Evolutionary conservation across 1,139 yeast genomes (phyloP).

Genomic region (Scheffersomyces lignicola): DNA sequence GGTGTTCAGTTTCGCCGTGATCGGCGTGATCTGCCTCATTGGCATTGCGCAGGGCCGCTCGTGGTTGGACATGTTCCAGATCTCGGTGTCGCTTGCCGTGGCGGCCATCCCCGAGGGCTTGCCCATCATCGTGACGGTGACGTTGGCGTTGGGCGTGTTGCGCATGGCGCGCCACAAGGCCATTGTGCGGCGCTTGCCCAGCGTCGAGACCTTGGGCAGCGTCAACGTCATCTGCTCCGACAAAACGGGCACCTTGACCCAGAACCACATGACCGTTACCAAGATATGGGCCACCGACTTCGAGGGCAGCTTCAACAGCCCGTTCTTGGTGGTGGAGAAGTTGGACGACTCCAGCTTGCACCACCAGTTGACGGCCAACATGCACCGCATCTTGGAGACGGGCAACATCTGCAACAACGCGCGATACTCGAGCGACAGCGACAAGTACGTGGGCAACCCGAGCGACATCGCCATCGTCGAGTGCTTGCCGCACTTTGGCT

Average conservation of each 20-base stretch:
- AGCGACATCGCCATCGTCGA: slow-evolving; percentile 90
- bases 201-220: slow-evolving; percentile 93
- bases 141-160: slow-evolving; percentile 89
- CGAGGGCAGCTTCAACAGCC: slow-evolving; percentile 50
- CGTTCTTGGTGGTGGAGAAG: slow-evolving; percentile 51
- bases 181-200: slow-evolving; percentile 87
- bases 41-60: slow-evolving; percentile 89
- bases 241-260: slow-evolving; percentile 93
- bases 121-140: slow-evolving; percentile 95
- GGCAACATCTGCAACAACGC: slow-evolving; percentile 87
- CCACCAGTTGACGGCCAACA: slow-evolving; percentile 51
- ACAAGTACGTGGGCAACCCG: slow-evolving; percentile 83
- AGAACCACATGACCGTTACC: slow-evolving; percentile 91
- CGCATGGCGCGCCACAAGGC: slow-evolving; percentile 95
- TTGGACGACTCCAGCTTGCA: slow-evolving; percentile 39
- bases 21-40: slow-evolving; percentile 81
- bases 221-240: slow-evolving; percentile 95
- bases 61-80: slow-evolving; percentile 97
- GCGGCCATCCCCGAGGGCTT: slow-evolving; percentile 98
- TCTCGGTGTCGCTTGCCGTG: slow-evolving; percentile 92
- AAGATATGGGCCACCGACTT: slow-evolving; percentile 81
- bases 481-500: slow-evolving; percentile 65
- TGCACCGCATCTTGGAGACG: slow-evolving; percentile 55
- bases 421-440: slow-evolving; percentile 65
- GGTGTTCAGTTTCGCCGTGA: slow-evolving; percentile 74